Conservation (phyloP, 441 rosid genomes). For the Pelargonium fulgidum region DNA sequence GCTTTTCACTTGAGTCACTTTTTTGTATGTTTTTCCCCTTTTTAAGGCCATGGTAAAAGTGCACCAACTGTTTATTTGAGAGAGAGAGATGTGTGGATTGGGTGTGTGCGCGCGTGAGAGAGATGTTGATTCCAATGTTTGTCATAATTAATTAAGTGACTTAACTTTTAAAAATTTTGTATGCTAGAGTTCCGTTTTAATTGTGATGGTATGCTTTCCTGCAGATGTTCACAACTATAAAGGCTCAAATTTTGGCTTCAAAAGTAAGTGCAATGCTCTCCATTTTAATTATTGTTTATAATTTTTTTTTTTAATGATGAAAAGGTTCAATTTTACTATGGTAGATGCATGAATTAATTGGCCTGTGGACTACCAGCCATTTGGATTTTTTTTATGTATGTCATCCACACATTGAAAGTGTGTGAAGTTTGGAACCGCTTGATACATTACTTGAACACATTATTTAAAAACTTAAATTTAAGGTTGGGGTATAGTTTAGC, state of each 20-base stretch:
- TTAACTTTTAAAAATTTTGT: background rate
- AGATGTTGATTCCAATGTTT: background rate
- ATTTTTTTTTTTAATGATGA: background rate
- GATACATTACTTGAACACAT: too few relatives aligned
- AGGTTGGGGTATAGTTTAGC: too few relatives aligned
- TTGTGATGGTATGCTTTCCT: conserved; percentile 18
- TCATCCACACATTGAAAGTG: too few relatives aligned
- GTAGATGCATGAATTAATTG: background rate
- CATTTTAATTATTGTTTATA: background rate
- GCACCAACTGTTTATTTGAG: background rate
- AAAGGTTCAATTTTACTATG: background rate
- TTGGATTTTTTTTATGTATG: too few relatives aligned
- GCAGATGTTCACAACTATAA: conserved; percentile 84
- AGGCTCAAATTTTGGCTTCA: conserved; percentile 80
- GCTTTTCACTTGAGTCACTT: background rate
- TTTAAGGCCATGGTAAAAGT: background rate
- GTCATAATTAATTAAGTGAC: background rate
- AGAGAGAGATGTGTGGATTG: too few relatives aligned
- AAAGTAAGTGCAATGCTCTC: conserved; percentile 44
- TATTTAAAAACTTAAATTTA: too few relatives aligned
- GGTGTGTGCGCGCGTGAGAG: background rate
- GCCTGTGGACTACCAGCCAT: background rate
- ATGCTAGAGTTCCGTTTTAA: background rate
- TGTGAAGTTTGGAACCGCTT: too few relatives aligned
- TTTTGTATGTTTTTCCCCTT: background rate